Evolutionary conservation across 768 basidiomycete genomes (phyloP), one percentile per base, ranked within the genome.

Genomic region (Kwoniella botswanensis): DNA sequence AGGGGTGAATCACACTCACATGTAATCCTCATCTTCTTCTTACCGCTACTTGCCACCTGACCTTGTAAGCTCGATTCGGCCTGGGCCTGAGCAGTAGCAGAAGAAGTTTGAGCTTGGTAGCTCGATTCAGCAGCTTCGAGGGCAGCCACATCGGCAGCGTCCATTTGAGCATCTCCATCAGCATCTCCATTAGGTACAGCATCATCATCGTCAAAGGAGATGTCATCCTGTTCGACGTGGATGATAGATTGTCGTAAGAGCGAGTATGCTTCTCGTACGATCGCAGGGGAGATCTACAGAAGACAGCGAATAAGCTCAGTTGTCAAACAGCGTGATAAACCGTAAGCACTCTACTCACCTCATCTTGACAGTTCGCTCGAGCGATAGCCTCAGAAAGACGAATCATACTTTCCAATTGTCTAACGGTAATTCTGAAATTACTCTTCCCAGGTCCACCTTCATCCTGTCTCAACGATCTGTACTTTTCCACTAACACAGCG

Each of bases 381-480:
- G 97, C 97, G 76, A 98, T 98, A 24, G 95, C 97, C 83, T 99
- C 97, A 74, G 92, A 93, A 63, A 99, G 86, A 35, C 97, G 95
- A 75, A 99, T 93, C 94, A 99, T 96, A 83, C 93, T 94, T 83
- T 98, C 97, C 56, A 99, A 86, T 82, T 98, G 97, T 83, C 97
- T 92, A 42, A 98, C 97, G 7, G 97, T 98, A 76, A 98, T 98
- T 42, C 96, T 89, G 82, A 96, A 98, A 81, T 97, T 98, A 75
- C 89, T 88, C 18, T 93, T 92, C 4, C 89, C 88, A 5, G 95
- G 94, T 15, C 90, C 89, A 2, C 93, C 89, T 82, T 99, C 97
- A 73, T 98, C 96, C 82, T 95, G 93, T 71, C 97, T 86, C 43
- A 98, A 86, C 56, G 90, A 89, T 54, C 97, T 89, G 80, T 98